Conservation (phyloP, 2,329 filamentous ascomycete genomes). For the Scedosporium minutisporum region DNA sequence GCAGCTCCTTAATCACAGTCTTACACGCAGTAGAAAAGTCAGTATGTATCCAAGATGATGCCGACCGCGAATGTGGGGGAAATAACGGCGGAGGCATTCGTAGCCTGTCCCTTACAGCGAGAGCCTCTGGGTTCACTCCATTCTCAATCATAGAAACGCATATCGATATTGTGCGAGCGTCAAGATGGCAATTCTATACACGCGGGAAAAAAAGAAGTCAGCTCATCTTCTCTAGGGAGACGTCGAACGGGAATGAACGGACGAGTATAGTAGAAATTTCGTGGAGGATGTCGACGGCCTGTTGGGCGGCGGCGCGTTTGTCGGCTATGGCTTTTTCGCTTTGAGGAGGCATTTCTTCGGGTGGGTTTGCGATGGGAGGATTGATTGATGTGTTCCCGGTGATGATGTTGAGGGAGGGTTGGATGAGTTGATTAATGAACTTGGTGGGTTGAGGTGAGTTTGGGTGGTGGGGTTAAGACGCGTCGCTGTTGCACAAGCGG, state of each 20-base stretch:
- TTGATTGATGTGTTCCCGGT: not conserved
- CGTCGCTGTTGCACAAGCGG: not conserved
- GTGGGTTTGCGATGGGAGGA: not conserved
- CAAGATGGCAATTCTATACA: conserved; percentile 82
- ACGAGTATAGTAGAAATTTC: conserved; percentile 87
- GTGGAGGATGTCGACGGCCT: conserved; percentile 73
- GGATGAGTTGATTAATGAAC: not conserved
- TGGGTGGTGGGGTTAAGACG: not conserved
- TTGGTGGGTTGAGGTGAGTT: not conserved
- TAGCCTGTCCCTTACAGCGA: conserved; percentile 57
- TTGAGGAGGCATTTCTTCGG: conserved; percentile 21
- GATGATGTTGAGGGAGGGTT: not conserved
- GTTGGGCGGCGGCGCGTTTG: conserved; percentile 68
- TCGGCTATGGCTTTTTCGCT: conserved; percentile 40
- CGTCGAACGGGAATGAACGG: conserved; percentile 24
- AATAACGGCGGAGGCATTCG: not conserved
- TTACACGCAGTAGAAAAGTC: conserved; percentile 17
- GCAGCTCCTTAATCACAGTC: conserved; percentile 51
- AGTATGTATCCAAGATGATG: not conserved
- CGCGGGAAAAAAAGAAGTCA: not conserved
- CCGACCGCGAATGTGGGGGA: not conserved
- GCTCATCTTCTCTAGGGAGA: not conserved
- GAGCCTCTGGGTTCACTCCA: conserved; percentile 87
- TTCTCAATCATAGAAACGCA: conserved; percentile 97
- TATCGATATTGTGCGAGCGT: conserved; percentile 81